Conservation (phyloP, 768 basidiomycete genomes). For the Termitomyces sp. region DNA sequence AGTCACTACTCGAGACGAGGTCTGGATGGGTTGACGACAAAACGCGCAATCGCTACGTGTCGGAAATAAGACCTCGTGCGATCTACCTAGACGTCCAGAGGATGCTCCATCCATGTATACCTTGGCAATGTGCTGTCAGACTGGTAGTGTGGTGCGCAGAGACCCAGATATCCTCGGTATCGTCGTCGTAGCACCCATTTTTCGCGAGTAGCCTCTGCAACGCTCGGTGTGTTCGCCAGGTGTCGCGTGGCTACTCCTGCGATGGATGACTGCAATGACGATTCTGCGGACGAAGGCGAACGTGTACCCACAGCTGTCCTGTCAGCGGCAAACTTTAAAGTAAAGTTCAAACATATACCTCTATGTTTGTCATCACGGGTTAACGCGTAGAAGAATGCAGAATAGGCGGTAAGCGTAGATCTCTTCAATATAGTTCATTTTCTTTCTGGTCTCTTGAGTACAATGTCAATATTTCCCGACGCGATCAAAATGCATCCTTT, state of each 20-base stretch:
- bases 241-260: constrained; percentile 45
- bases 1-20: background rate
- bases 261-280: constrained; percentile 76
- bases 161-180: constrained; percentile 14
- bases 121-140: background rate
- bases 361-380: background rate
- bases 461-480: background rate
- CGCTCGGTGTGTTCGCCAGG: constrained; percentile 9
- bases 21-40: background rate
- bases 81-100: background rate
- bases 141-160: constrained; percentile 2
- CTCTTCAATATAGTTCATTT: background rate
- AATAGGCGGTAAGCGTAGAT: background rate
- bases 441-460: background rate
- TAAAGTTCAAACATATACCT: constrained; percentile 13
- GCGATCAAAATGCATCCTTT: background rate
- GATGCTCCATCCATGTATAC: background rate
- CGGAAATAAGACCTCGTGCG: background rate
- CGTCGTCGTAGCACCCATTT: constrained; percentile 19
- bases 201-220: constrained; percentile 15
- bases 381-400: background rate
- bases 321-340: constrained; percentile 20
- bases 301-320: constrained; percentile 12
- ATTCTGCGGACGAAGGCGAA: constrained; percentile 27
- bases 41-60: background rate